These are phyloP conservation scores for Xanthoconium stramineum DNA, from an alignment of 768 basidiomycete genomes.

Conservation along the genomic window DNA sequence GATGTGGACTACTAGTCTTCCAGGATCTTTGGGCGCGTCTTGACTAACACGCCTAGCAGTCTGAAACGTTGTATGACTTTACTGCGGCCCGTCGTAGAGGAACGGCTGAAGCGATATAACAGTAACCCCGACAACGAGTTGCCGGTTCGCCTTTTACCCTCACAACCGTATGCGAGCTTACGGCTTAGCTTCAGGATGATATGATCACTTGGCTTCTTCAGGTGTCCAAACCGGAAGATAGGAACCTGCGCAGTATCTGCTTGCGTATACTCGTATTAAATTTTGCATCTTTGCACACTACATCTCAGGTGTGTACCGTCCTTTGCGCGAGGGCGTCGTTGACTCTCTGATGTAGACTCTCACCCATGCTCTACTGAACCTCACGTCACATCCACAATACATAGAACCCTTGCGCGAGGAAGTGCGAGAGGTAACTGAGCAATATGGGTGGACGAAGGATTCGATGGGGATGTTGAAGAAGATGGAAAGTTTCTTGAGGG, in stretches of 20 bases:
- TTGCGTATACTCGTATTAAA: conserved; percentile 37
- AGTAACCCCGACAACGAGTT: conserved; percentile 18
- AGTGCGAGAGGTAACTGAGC: conserved; percentile 28
- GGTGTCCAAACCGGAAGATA: conserved; percentile 25
- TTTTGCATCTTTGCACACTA: conserved; percentile 36
- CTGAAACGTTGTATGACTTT: conserved; percentile 28
- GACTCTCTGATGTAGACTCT: conserved; percentile 27
- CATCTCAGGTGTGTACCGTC: conserved; percentile 27
- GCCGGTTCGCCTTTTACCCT: conserved; percentile 25
- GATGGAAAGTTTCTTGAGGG: conserved; percentile 44
- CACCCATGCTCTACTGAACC: conserved; percentile 37
- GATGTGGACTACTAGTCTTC: conserved; percentile 14
- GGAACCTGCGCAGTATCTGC: conserved; percentile 28
- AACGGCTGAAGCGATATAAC: conserved; percentile 30
- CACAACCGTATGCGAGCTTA: conserved; percentile 5
- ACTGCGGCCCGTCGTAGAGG: conserved; percentile 32
- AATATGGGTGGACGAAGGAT: conserved; percentile 33
- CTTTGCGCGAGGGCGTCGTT: background rate
- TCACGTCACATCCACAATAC: conserved; percentile 40
- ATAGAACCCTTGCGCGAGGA: conserved; percentile 41
- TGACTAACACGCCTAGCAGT: conserved; percentile 33
- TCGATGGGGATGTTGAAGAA: conserved; percentile 34
- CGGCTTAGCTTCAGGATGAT: conserved; percentile 30
- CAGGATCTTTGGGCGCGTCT: conserved; percentile 32
- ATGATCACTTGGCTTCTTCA: conserved; percentile 42